Evolutionary conservation across 2,329 filamentous ascomycete genomes (phyloP), one percentile per base, ranked within the genome.

Genomic region (Canariomyces notabilis): DNA sequence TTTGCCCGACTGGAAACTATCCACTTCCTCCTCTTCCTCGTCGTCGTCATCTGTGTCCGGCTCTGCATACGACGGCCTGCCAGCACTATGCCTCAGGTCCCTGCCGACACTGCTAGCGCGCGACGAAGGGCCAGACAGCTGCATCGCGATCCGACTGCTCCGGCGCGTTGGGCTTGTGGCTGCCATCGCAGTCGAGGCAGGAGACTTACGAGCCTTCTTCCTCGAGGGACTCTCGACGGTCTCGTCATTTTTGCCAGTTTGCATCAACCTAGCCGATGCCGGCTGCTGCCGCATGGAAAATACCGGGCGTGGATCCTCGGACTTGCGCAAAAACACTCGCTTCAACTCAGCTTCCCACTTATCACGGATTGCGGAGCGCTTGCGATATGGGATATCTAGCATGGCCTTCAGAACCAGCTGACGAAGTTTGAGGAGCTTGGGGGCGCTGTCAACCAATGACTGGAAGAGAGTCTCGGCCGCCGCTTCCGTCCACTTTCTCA

Each of bases 321-420:
- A 19, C 12, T 55, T 54, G 14, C 79, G 72, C 39, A 82, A 73
- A 57, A 88, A 90, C 2, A 89, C 75, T 11, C 71, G 73, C 45
- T 81, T 76, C 42, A 96, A 70, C 52, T 75, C 82, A n/a, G 77
- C 72, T 40, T 82, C 82, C 87, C 89, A 95, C 53, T 80, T 78
- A 54, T 85, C 80, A 32, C 90, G 79, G 59, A 96, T 83, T n/a
- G 76, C 76, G 15, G 86, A 86, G 34, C 91, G 80, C 60, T 89
- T 80, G 51, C 89, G 83, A 87, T 89, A 95, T 9, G 85, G 82
- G 37, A 82, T 77, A 59, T 90, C 81, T 38, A 96, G 72, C 64
- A 89, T 91, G 1, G 85, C 83, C 58, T 84, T 87, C 54, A 96
- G 77, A 1, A 78, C 74, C 9, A 96, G 69, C 35, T 76, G 73